Percentiles rank a stretch among this genome's conserved stretches.
Conservation (phyloP, 1,284 basidiomycete genomes). For the Trametes pubescens region DNA sequence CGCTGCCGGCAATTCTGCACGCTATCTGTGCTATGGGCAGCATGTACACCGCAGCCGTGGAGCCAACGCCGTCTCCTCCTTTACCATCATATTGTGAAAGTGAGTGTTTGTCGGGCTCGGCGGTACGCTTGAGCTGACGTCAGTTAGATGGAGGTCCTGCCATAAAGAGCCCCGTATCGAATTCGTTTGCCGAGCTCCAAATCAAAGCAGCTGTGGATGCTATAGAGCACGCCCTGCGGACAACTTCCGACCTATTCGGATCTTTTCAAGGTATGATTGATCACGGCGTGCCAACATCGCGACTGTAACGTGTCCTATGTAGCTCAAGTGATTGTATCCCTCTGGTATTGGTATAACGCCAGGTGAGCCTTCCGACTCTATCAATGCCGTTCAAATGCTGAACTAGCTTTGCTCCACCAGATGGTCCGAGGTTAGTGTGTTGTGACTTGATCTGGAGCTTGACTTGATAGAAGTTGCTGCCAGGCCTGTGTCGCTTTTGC, state of each 20-base stretch:
- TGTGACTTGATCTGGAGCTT: neutral
- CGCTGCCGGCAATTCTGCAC: constrained; percentile 70
- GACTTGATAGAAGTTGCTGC: neutral
- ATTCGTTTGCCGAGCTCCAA: constrained; percentile 75
- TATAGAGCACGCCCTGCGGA: constrained; percentile 55
- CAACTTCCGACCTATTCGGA: constrained; percentile 66
- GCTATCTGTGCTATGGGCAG: constrained; percentile 80
- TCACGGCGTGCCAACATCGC: too few relatives aligned
- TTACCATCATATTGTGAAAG: constrained; percentile 36
- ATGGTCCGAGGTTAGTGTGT: constrained; percentile 70
- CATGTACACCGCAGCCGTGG: constrained; percentile 67
- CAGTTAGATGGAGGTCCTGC: neutral
- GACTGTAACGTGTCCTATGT: neutral
- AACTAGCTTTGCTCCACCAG: constrained; percentile 42
- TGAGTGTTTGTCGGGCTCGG: neutral
- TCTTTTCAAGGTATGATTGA: constrained; percentile 63
- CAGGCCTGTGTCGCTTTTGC: constrained; percentile 69
- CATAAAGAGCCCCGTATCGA: constrained; percentile 50
- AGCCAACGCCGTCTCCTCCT: constrained; percentile 54
- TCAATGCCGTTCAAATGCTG: neutral
- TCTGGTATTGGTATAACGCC: constrained; percentile 79
- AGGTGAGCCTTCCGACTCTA: constrained; percentile 49
- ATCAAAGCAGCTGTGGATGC: constrained; percentile 62
- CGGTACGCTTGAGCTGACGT: neutral
- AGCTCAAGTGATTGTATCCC: constrained; percentile 70